Percentiles rank a stretch among this genome's conserved stretches.
Conservation (phyloP, 2,329 filamentous ascomycete genomes). For the Scedosporium boydii region DNA sequence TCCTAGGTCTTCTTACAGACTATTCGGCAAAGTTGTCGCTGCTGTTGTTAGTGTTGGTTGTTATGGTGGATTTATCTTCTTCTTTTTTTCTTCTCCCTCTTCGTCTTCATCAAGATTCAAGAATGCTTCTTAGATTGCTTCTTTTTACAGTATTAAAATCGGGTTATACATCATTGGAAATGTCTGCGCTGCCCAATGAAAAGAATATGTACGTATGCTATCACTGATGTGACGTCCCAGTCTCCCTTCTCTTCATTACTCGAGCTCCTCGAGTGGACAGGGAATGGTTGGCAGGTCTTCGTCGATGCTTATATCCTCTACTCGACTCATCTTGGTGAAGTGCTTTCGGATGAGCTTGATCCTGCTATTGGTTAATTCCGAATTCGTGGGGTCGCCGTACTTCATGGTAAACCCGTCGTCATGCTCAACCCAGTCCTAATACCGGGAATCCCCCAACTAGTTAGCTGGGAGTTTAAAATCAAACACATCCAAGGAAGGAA, state of each 20-base stretch:
- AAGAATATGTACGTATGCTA: too few relatives aligned
- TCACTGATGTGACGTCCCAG: neutral
- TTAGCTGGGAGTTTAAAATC: too few relatives aligned
- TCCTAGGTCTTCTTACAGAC: too few relatives aligned
- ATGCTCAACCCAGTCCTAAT: conserved; percentile 30
- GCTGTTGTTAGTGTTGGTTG: neutral
- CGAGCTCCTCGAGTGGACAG: conserved; percentile 19
- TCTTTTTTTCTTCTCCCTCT: neutral
- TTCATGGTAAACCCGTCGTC: conserved; percentile 34
- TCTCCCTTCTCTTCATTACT: neutral
- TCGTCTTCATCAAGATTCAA: neutral
- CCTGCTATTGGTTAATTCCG: conserved; percentile 23
- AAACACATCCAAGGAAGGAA: too few relatives aligned
- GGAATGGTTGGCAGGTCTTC: conserved; percentile 26
- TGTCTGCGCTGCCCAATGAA: too few relatives aligned
- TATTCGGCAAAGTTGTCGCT: too few relatives aligned
- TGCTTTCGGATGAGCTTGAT: conserved; percentile 34
- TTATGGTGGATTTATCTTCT: neutral
- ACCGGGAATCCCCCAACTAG: neutral
- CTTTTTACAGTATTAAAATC: neutral
- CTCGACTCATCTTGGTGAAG: conserved; percentile 28
- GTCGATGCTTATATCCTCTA: conserved; percentile 19
- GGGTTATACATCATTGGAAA: too few relatives aligned
- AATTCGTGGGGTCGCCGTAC: conserved; percentile 32
- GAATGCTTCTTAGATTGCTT: neutral